A percentile compares a stretch with the other conserved stretches of the same genome.
Conservation (phyloP, 331 rosid genomes). For the Acacia pycnantha region DNA sequence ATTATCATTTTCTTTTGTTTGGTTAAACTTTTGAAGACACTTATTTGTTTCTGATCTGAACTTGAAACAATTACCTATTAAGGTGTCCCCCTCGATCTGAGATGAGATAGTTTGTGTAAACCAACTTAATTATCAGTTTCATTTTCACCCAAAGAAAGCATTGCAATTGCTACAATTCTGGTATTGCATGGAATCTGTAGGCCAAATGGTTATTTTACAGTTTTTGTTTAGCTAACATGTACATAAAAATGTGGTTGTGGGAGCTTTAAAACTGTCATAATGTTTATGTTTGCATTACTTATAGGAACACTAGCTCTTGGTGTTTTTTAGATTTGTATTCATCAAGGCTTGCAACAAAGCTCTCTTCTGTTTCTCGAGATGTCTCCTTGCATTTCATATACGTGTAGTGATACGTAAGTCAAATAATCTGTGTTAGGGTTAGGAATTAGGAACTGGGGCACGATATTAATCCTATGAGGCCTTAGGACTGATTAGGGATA, state of each 20-base stretch:
- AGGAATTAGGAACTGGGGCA: too few species aligned
- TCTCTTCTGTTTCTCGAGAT: not conserved
- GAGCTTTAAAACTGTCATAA: conserved; percentile 6
- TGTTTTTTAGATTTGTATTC: conserved; percentile 12
- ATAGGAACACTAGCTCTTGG: not conserved
- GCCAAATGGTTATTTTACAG: conserved; percentile 1
- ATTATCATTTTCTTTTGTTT: not conserved
- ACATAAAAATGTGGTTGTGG: conserved; percentile 12
- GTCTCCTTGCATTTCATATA: not conserved
- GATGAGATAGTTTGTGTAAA: not conserved
- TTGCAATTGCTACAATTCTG: not conserved
- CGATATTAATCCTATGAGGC: too few species aligned
- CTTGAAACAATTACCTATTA: conserved; percentile 1
- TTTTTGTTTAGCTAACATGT: not conserved
- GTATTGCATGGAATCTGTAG: not conserved
- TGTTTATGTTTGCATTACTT: not conserved
- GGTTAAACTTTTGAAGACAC: conserved; percentile 17
- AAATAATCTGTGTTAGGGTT: too few species aligned
- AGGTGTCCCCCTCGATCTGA: not conserved
- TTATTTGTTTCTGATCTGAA: conserved; percentile 15
- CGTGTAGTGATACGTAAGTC: too few species aligned
- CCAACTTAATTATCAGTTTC: not conserved
- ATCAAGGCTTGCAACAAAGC: not conserved
- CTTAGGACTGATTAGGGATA: too few species aligned
- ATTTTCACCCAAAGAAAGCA: not conserved